Conservation (phyloP, 73 alveolate species). For the Stentor roeselii region DNA sequence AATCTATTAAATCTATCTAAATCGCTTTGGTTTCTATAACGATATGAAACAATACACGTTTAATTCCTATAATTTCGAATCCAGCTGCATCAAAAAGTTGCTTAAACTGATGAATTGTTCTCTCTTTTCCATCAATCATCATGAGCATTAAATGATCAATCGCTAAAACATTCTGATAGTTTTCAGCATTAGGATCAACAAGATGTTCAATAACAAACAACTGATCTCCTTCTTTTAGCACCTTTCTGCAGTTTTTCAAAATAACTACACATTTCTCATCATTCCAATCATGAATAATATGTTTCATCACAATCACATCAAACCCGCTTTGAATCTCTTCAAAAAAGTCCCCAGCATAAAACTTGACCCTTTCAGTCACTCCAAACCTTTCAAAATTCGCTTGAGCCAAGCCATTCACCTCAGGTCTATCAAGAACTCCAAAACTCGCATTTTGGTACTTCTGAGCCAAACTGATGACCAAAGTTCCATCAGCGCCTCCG, state of each 20-base stretch:
- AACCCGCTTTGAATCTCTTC: conserved; percentile 1
- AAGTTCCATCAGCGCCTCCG: conserved; percentile 16
- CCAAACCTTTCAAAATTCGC: background rate
- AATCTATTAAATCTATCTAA: too few species aligned
- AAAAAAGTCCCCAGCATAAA: conserved; percentile 7
- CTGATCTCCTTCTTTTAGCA: background rate
- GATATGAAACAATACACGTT: background rate
- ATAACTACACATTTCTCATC: background rate
- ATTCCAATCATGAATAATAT: conserved; percentile 8
- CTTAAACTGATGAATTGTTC: background rate
- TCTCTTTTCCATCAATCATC: background rate
- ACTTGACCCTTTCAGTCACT: background rate
- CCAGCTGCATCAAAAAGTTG: background rate
- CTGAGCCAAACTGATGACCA: background rate
- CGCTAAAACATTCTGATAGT: background rate
- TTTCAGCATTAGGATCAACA: background rate
- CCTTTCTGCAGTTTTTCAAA: conserved; percentile 12
- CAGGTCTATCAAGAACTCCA: background rate
- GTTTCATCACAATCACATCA: background rate
- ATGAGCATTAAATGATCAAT: background rate
- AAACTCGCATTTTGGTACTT: background rate
- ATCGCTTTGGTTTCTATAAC: background rate
- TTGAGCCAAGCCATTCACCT: background rate
- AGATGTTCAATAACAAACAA: background rate
- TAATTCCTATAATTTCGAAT: background rate